Evolutionary conservation across 1,284 basidiomycete species (phyloP).

Genomic region (Microbotryum saponariae): DNA sequence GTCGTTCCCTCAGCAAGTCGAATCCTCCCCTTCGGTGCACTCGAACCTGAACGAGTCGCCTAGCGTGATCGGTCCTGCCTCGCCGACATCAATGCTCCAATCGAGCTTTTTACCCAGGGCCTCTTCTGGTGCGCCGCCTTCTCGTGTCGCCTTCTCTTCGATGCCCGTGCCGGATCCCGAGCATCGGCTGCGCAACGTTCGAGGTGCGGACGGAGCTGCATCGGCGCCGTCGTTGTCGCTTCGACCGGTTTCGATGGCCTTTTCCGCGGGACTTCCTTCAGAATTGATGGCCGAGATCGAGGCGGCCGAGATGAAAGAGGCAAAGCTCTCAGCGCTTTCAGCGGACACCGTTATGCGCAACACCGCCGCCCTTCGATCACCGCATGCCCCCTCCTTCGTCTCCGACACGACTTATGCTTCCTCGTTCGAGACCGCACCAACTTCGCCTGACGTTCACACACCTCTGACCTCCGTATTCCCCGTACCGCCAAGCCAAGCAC

Average conservation of each 20-base stretch:
- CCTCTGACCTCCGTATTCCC: too few relatives aligned
- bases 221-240: slow-evolving; percentile 23
- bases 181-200: slow-evolving; percentile 5
- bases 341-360: too few relatives aligned
- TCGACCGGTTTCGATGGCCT: slow-evolving; percentile 32
- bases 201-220: background rate
- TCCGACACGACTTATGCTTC: too few relatives aligned
- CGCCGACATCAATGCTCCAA: background rate
- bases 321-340: too few relatives aligned
- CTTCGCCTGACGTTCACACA: too few relatives aligned
- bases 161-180: slow-evolving; percentile 2
- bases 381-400: too few relatives aligned
- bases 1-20: background rate
- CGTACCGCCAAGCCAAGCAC: too few relatives aligned
- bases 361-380: too few relatives aligned
- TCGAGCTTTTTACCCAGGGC: background rate
- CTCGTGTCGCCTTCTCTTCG: slow-evolving; percentile 13
- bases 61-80: background rate
- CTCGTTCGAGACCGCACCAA: too few relatives aligned
- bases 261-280: slow-evolving; percentile 25
- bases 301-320: too few relatives aligned
- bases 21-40: background rate
- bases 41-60: background rate
- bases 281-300: slow-evolving; percentile 19
- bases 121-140: background rate